These are phyloP conservation scores for Penicillium sp. DNA, from an alignment of 2,329 filamentous ascomycete species.

Conservation along the genomic window DNA sequence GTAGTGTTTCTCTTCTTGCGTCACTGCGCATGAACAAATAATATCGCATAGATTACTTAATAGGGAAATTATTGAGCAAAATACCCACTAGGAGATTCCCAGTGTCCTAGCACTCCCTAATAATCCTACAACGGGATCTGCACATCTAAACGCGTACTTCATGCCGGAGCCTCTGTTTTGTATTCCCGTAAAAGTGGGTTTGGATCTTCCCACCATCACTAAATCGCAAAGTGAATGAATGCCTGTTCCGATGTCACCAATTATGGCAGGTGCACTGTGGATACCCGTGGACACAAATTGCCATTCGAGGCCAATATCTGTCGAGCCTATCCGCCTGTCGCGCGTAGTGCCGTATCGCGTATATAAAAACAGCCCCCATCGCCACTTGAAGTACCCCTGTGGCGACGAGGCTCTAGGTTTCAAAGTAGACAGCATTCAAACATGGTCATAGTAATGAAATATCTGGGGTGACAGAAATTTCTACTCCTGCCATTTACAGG, in stretches of 20 bases:
- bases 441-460: not conserved
- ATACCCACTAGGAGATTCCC: too few species aligned
- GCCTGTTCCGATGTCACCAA: not conserved
- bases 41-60: too few species aligned
- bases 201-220: too few species aligned
- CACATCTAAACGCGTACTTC: too few species aligned
- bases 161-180: too few species aligned
- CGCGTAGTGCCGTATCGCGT: not conserved
- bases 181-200: too few species aligned
- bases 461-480: not conserved
- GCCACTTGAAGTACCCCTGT: not conserved
- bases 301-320: not conserved
- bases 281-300: not conserved
- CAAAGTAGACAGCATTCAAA: not conserved
- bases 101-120: too few species aligned
- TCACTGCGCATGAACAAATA: not conserved
- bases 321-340: not conserved
- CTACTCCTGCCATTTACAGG: not conserved
- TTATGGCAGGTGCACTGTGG: not conserved
- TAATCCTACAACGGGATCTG: too few species aligned
- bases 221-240: not conserved
- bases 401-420: not conserved
- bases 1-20: not conserved
- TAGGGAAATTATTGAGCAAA: too few species aligned
- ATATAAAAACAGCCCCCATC: not conserved